Evolutionary conservation across 306 rosid species (phyloP), one percentile per base, ranked within the genome.

Genomic region (Urtica urens): DNA sequence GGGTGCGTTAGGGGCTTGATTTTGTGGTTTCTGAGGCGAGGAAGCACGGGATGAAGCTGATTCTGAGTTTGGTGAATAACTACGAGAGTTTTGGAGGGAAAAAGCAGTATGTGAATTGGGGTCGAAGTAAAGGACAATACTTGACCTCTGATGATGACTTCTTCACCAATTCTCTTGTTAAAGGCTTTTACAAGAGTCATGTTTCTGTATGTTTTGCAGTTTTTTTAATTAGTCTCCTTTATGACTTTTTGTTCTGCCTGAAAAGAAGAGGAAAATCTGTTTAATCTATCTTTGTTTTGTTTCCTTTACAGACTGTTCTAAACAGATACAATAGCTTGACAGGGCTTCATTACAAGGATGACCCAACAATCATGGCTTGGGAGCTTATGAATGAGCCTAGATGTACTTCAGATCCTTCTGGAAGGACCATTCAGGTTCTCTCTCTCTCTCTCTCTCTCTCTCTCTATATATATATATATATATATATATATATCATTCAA

Each of bases 91-190:
- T 88, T 60, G 96, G 93, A 42, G 96, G 95, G 42, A 88, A 81
- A 64, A 80, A 81, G 66, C 96, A 88, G 77, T 88, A 88, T 63
- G 96, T 88, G 71, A 78, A 80, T 38, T 88, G 96, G 96, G 93
- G 81, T 57, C 80, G 93, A 74, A 81, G 72, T 25, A 58, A 72
- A 5, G 94, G 96, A 1, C 94, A 80, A 68, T 65, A 70, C 55
- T 65, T 83, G 1, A 76, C 71, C 23, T 83, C 94, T 27, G 96
- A 88, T 60, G 96, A 83, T 58, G 96, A 88, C 53, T 83, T 88
- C 79, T 88, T 78, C 16, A 78, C 78, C 9, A 87, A 75, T 53
- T 72, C 81, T 60, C 61, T 80, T 55, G 80, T 78, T 28, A 83
- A 80, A 66, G 63, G 78, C 66, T 83, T 64, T 79, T 88, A 83